phyloP scores from a whole-genome alignment of 352 stramenopile species.

The Pythium folliculosum region DNA sequence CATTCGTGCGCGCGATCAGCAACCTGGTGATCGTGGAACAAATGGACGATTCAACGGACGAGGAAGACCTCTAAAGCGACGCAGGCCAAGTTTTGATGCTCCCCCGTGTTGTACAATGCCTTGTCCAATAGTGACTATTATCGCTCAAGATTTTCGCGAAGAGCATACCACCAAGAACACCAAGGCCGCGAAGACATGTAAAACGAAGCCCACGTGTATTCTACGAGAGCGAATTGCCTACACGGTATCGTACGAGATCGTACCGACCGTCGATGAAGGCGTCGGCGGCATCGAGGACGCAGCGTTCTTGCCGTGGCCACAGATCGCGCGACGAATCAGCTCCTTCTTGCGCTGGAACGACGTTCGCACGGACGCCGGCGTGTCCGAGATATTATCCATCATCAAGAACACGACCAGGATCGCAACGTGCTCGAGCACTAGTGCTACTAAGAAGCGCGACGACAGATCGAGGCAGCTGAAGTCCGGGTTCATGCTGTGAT shows the following conservation, averaged over 20 bases:
- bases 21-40: conserved; percentile 23
- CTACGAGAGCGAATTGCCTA: conserved; percentile 6
- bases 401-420: conserved; percentile 78
- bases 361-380: conserved; percentile 66
- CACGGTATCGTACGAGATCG: conserved; percentile 25
- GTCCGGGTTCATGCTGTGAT: conserved; percentile 73
- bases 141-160: background rate
- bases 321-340: conserved; percentile 83
- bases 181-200: conserved; percentile 2
- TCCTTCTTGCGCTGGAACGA: conserved; percentile 88
- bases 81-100: background rate
- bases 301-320: conserved; percentile 53
- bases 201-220: conserved; percentile 17
- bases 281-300: conserved; percentile 32
- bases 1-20: conserved; percentile 11
- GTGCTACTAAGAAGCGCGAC: conserved; percentile 75
- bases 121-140: background rate
- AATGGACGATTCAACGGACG: conserved; percentile 18
- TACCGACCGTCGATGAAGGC: conserved; percentile 23
- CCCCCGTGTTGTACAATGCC: background rate
- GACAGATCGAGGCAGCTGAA: conserved; percentile 79
- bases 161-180: background rate
- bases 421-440: conserved; percentile 75
- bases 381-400: conserved; percentile 83
- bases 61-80: conserved; percentile 5